Conservation (phyloP, 2,329 filamentous ascomycete species). For the Xylaria sp. region DNA sequence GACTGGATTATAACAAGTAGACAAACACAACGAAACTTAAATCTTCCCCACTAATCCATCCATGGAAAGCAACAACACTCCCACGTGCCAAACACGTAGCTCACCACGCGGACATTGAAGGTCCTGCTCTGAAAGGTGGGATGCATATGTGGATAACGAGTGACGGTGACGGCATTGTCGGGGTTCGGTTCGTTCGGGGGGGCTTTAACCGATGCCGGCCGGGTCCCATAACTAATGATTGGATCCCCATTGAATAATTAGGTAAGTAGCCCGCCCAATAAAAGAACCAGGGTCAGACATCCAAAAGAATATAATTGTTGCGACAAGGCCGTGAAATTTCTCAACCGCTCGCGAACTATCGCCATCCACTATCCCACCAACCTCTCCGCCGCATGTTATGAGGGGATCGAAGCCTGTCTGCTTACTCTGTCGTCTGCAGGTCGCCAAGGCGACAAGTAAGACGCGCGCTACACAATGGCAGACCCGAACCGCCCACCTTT, state of each 20-base stretch:
- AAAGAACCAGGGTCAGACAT: not conserved
- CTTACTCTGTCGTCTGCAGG: slow-evolving; percentile 48
- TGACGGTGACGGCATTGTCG: slow-evolving; percentile 7
- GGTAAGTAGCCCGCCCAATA: slow-evolving; percentile 5
- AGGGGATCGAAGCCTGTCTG: slow-evolving; percentile 45
- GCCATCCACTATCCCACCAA: slow-evolving; percentile 11
- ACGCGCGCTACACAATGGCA: slow-evolving; percentile 39
- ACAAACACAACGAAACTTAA: not conserved
- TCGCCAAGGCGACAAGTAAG: slow-evolving; percentile 40
- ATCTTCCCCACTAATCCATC: not conserved
- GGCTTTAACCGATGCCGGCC: slow-evolving; percentile 3
- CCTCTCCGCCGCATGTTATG: slow-evolving; percentile 42
- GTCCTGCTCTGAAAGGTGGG: slow-evolving; percentile 1
- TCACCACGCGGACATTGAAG: not conserved
- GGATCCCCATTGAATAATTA: not conserved
- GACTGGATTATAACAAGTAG: not conserved
- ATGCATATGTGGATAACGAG: not conserved
- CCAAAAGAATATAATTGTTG: not conserved
- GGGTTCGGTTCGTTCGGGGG: slow-evolving; percentile 1
- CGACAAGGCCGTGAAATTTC: not conserved
- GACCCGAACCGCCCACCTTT: slow-evolving; percentile 38
- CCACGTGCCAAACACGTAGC: not conserved
- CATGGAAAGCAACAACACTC: slow-evolving; percentile 1
- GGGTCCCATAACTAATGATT: not conserved
- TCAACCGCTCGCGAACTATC: not conserved